A percentile compares a stretch with the other conserved stretches of the same genome.
phyloP scores from a whole-genome alignment of 1,284 basidiomycete species.

The Naganishia liquefaciens region DNA sequence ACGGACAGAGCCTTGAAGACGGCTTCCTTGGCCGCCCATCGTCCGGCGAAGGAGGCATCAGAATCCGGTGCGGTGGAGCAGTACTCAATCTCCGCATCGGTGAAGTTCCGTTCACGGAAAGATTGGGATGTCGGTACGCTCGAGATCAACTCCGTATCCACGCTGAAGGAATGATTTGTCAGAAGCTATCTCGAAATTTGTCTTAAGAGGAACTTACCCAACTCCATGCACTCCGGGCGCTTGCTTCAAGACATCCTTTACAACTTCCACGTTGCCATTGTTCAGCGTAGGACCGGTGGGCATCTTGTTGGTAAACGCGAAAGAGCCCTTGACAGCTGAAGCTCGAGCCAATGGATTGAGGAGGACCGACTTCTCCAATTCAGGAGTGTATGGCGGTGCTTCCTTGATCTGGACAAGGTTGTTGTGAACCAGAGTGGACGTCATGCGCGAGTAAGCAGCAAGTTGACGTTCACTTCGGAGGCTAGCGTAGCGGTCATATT shows the following conservation, averaged over 20 bases:
- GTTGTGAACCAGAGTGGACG: slow-evolving; percentile 89
- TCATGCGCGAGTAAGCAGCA: slow-evolving; percentile 87
- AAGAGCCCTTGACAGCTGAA: slow-evolving; percentile 82
- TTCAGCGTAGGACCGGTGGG: slow-evolving; percentile 62
- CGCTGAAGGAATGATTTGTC: slow-evolving; percentile 35
- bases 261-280: slow-evolving; percentile 66
- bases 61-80: slow-evolving; percentile 85
- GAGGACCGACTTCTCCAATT: slow-evolving; percentile 83
- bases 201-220: slow-evolving; percentile 55
- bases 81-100: slow-evolving; percentile 80
- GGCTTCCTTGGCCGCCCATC: slow-evolving; percentile 97
- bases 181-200: neutral
- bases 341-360: slow-evolving; percentile 91
- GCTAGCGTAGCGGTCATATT: slow-evolving; percentile 73
- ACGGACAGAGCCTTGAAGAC: slow-evolving; percentile 97
- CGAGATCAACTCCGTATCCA: slow-evolving; percentile 77
- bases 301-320: slow-evolving; percentile 71
- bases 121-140: slow-evolving; percentile 87
- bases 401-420: slow-evolving; percentile 95
- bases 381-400: slow-evolving; percentile 81
- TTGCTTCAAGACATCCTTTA: slow-evolving; percentile 57
- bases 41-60: slow-evolving; percentile 86
- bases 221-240: slow-evolving; percentile 63
- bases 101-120: slow-evolving; percentile 92
- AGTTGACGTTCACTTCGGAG: slow-evolving; percentile 70